Evolutionary conservation across 768 basidiomycete genomes (phyloP), one percentile per base, ranked within the genome.

Genomic region (Coprinopsis strossmayeri): DNA sequence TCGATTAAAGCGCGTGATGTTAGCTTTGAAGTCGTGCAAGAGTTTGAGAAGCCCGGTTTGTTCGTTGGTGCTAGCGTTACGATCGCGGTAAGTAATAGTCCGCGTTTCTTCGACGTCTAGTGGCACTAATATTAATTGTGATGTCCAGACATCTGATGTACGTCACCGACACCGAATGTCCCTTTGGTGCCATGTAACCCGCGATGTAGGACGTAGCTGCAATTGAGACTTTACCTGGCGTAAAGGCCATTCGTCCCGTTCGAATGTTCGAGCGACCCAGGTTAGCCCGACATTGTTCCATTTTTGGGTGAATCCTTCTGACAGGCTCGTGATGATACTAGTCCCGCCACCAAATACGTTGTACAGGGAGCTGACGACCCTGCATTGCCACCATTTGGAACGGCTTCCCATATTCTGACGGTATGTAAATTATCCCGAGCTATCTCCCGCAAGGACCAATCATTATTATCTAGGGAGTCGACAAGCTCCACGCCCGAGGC

Each of bases 401-500:
- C 76, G 55, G 74, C 76, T 0, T 74, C 80, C 0, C 80, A 82
- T 54, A 60, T 78, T 40, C 53, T 79, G 44, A 81, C 77, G 24
- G 81, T 78, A 53, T 32, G 30, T 32, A n/a, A n/a, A n/a, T n/a
- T n/a, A n/a, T n/a, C n/a, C n/a, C n/a, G n/a, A n/a, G n/a, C n/a
- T n/a, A n/a, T n/a, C n/a, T n/a, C n/a, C n/a, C n/a, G n/a, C n/a
- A n/a, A n/a, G n/a, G n/a, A n/a, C n/a, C 25, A 34, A 48, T 46
- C 25, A 46, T 15, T 13, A 24, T 38, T n/a, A n/a, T 34, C 34
- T 34, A 80, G 77, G 78, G 81, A 17, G 83, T 84, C 1, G 78
- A 84, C 55, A 77, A 74, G 51, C 69, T 84, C 17, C 84, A 87
- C 57, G 79, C 79, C 3, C 57, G 72, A 52, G 83, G 82, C 0